These are phyloP conservation scores for Aspergillus hancockii DNA, from an alignment of 495 filamentous ascomycete species.

Conservation along the genomic window DNA sequence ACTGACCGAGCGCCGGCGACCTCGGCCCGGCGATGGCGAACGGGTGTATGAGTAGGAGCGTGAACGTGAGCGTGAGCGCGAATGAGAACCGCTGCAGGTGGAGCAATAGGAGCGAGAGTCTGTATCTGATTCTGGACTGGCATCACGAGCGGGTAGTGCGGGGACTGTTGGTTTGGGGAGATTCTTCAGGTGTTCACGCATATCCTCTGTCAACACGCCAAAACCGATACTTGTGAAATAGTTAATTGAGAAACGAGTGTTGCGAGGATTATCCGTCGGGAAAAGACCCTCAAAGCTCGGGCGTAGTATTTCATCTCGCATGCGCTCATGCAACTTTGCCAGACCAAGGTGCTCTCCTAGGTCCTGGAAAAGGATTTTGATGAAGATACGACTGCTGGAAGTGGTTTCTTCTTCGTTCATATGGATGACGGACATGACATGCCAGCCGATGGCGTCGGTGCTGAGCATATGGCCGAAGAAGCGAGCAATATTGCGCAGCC, in stretches of 20 bases:
- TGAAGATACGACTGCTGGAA: conserved; percentile 91
- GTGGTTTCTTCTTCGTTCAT: conserved; percentile 97
- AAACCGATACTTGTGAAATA: conserved; percentile 98
- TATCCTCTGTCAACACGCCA: conserved; percentile 90
- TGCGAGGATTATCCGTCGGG: conserved; percentile 79
- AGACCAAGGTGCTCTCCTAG: conserved; percentile 84
- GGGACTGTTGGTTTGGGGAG: conserved; percentile 75
- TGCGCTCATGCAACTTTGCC: conserved; percentile 69
- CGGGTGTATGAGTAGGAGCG: conserved; percentile 43
- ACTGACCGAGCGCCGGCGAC: conserved; percentile 27
- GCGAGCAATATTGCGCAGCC: conserved; percentile 87
- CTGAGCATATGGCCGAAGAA: conserved; percentile 93
- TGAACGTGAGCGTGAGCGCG: conserved; percentile 35
- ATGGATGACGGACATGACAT: conserved; percentile 78
- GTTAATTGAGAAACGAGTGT: conserved; percentile 97
- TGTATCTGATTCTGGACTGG: conserved; percentile 53
- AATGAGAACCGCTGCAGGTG: conserved; percentile 30
- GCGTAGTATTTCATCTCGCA: conserved; percentile 76
- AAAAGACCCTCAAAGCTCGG: conserved; percentile 85
- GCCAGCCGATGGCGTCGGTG: conserved; percentile 88
- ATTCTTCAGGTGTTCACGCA: conserved; percentile 87
- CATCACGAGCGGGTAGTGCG: conserved; percentile 58
- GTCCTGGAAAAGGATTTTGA: conserved; percentile 97
- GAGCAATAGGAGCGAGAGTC: conserved; percentile 64
- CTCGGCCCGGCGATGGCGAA: conserved; percentile 37